These are phyloP conservation scores for Arthroderma uncinatum DNA, from an alignment of 2,329 filamentous ascomycete genomes.

Conservation along the genomic window DNA sequence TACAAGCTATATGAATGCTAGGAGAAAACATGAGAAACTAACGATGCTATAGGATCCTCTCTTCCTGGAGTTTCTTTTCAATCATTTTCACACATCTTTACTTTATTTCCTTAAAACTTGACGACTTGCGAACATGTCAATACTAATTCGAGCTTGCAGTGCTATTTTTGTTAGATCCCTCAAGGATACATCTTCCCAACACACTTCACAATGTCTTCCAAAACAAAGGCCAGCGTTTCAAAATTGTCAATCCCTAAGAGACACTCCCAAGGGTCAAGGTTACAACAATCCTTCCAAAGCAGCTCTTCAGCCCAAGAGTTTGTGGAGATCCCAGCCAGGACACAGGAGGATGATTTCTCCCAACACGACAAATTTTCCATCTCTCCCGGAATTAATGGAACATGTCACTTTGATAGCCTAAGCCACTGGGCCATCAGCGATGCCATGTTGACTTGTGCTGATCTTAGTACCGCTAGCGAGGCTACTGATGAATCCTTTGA, in stretches of 20 bases:
- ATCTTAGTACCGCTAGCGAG: conserved; percentile 16
- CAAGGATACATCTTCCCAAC: background rate
- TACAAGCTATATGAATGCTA: background rate
- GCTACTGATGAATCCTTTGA: conserved; percentile 27
- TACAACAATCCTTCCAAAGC: conserved; percentile 24
- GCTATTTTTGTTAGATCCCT: conserved; percentile 1
- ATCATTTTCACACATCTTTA: background rate
- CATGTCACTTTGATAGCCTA: conserved; percentile 27
- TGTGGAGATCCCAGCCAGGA: conserved; percentile 30
- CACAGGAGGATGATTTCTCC: conserved; percentile 35
- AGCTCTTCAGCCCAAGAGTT: conserved; percentile 28
- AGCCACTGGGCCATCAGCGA: conserved; percentile 31
- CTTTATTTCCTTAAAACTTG: conserved; percentile 1
- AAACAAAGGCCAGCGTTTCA: conserved; percentile 28
- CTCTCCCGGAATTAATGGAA: conserved; percentile 27
- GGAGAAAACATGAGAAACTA: background rate
- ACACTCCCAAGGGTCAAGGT: conserved; percentile 24
- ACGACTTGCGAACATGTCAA: conserved; percentile 1
- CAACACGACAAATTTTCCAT: conserved; percentile 34
- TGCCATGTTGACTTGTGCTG: conserved; percentile 17
- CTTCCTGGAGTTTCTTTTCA: background rate
- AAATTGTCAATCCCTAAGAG: conserved; percentile 28
- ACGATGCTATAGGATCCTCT: background rate
- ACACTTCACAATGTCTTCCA: conserved; percentile 26
- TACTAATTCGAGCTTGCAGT: conserved; percentile 11